Base-by-base conservation (phyloP, 768 basidiomycete species). In the Leucosporidium yakuticum region DNA sequence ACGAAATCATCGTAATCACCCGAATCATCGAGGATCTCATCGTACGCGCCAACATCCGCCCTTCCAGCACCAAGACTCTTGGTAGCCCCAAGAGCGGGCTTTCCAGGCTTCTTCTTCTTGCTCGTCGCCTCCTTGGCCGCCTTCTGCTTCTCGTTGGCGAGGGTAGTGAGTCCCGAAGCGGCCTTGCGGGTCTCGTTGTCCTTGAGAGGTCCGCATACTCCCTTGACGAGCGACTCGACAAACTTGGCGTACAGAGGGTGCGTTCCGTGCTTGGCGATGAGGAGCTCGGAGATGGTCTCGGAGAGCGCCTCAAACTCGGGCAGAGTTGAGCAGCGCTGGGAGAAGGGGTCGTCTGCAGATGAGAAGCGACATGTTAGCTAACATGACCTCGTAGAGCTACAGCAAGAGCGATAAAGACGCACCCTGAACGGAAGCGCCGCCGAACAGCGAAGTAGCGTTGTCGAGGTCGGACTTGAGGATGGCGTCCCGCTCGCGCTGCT, bases 81-180 rank as follows among this genome's bases (percentile, higher is more conserved):
- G 27, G 83, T 81, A 23, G 86, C 84, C 2, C 90, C 92, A 47
- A 96, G 79, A 7, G 79, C 84, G 29, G 94, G 93, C 77, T 90
- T 96, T 23, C 82, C 89, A 55, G 83, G 80, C 81, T 94, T 94
- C 82, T 92, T 95, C 20, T 56, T 59, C 85, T 94, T 96, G 36
- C 91, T 91, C 3, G 86, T 83, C 78, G 88, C 90, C 47, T 93
- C 91, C 70, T 88, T 84, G 74, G 88, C 86, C 77, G 91, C 91
- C 80, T 86, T 90, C 80, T 94, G 90, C 81, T 98, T 99, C 81
- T 94, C 91, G 76, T 95, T 97, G 60, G 92, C 89, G 9, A 98
- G 82, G 4, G 89, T 87, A 21, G 90, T 91, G 63, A 99, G 81
- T 5, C 82, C 86, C 60, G 86, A 88, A 0, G 91, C 90, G 0